These are phyloP conservation scores for Pichia sp. DNA, from an alignment of 1,139 yeast species.

Conservation along the genomic window DNA sequence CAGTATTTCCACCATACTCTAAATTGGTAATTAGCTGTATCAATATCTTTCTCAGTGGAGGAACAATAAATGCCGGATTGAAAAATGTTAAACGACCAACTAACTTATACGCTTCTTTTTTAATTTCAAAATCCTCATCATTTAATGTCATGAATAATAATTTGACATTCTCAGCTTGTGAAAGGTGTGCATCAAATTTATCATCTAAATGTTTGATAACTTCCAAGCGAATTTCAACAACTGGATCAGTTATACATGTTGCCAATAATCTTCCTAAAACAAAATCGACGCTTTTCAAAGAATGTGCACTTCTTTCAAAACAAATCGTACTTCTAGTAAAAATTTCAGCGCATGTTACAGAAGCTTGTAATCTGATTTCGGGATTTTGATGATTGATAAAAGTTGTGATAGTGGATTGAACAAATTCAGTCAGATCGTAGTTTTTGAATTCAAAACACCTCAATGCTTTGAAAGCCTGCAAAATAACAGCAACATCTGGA, in stretches of 20 bases:
- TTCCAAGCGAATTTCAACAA: slow-evolving; percentile 73
- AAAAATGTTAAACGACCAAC: slow-evolving; percentile 79
- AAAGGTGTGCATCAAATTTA: slow-evolving; percentile 81
- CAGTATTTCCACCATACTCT: slow-evolving; percentile 65
- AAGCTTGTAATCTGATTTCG: slow-evolving; percentile 77
- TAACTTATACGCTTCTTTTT: slow-evolving; percentile 71
- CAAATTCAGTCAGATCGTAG: slow-evolving; percentile 78
- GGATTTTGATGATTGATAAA: slow-evolving; percentile 78
- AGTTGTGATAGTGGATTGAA: slow-evolving; percentile 70
- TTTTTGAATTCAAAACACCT: slow-evolving; percentile 69
- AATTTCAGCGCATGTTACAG: slow-evolving; percentile 75
- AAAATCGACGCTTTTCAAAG: slow-evolving; percentile 77
- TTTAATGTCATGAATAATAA: slow-evolving; percentile 81
- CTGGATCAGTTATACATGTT: slow-evolving; percentile 85
- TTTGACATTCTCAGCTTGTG: slow-evolving; percentile 88
- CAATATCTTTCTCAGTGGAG: slow-evolving; percentile 78
- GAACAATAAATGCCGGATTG: slow-evolving; percentile 94
- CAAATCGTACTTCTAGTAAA: slow-evolving; percentile 79
- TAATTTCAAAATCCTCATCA: slow-evolving; percentile 80
- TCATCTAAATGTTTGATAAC: slow-evolving; percentile 69
- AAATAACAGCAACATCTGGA: slow-evolving; percentile 38
- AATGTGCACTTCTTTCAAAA: slow-evolving; percentile 75
- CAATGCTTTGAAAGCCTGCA: slow-evolving; percentile 67
- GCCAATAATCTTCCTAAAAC: slow-evolving; percentile 76
- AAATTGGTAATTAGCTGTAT: slow-evolving; percentile 80